A percentile compares a stretch with the other conserved stretches of the same genome.
Evolutionary conservation across 306 rosid genomes (phyloP).

Genomic region (Myrica gale): DNA sequence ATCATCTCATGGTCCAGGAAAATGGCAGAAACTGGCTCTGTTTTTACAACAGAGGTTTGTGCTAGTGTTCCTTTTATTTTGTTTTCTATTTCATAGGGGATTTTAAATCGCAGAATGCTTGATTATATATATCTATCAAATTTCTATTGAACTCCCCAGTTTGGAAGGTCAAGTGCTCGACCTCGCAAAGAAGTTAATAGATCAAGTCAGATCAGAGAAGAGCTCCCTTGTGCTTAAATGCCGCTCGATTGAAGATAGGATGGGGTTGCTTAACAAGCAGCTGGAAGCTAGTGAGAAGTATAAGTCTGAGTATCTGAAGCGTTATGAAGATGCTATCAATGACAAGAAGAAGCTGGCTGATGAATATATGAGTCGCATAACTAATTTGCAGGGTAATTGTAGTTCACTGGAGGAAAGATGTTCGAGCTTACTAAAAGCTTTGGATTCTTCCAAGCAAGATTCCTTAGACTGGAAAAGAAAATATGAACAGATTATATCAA

Average conservation of each 20-base stretch:
- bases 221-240: conserved; percentile 59
- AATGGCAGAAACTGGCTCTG: conserved; percentile 76
- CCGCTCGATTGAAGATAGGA: conserved; percentile 70
- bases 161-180: conserved; percentile 86
- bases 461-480: conserved; percentile 81
- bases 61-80: neutral
- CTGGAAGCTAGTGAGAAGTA: conserved; percentile 78
- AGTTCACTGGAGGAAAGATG: conserved; percentile 69
- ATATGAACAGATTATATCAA: conserved; percentile 62
- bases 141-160: conserved; percentile 44
- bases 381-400: conserved; percentile 69
- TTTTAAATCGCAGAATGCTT: neutral
- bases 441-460: conserved; percentile 78
- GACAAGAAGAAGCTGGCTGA: conserved; percentile 84
- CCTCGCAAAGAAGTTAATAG: conserved; percentile 62
- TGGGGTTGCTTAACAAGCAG: conserved; percentile 67
- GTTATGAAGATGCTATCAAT: conserved; percentile 78
- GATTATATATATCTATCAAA: neutral
- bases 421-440: conserved; percentile 57
- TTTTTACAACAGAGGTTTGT: conserved; percentile 84
- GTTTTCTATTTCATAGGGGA: neutral
- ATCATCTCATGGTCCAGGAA: conserved; percentile 78
- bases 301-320: conserved; percentile 72
- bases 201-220: conserved; percentile 81
- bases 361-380: conserved; percentile 78